Percentiles rank a stretch among this genome's conserved stretches.
Conservation (phyloP, 2,329 filamentous ascomycete genomes). For the Aspergillus oerlinghausenensis region DNA sequence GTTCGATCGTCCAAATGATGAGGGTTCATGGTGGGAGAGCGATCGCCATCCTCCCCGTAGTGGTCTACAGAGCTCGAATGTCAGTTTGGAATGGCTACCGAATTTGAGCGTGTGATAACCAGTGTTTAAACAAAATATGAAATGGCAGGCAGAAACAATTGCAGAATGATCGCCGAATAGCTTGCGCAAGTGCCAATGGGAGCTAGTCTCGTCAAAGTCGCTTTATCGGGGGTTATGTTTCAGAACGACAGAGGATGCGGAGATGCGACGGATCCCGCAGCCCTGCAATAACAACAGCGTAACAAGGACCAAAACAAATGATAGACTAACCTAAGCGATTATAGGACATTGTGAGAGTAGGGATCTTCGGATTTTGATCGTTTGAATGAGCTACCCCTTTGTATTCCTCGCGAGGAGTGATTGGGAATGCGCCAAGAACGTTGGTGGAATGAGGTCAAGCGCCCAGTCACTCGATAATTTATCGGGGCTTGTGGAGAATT, state of each 20-base stretch:
- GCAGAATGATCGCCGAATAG: neutral
- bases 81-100: constrained; percentile 16
- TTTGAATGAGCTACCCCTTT: constrained; percentile 20
- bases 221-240: neutral
- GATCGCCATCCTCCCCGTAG: constrained; percentile 40
- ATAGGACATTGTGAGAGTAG: constrained; percentile 52
- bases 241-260: neutral
- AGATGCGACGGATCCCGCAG: neutral
- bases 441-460: constrained; percentile 17
- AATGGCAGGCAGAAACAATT: neutral
- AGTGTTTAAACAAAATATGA: neutral
- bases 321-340: constrained; percentile 64
- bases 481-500: neutral
- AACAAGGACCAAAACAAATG: neutral
- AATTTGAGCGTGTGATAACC: neutral
- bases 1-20: constrained; percentile 54
- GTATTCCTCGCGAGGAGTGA: constrained; percentile 14
- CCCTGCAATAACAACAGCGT: neutral
- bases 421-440: constrained; percentile 29
- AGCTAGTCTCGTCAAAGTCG: neutral
- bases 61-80: constrained; percentile 30
- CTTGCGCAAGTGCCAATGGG: neutral
- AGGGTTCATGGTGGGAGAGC: constrained; percentile 47
- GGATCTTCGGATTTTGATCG: constrained; percentile 16
- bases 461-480: constrained; percentile 6